These are phyloP conservation scores for Sophora flavescens DNA, from an alignment of 306 rosid species.

Conservation along the genomic window DNA sequence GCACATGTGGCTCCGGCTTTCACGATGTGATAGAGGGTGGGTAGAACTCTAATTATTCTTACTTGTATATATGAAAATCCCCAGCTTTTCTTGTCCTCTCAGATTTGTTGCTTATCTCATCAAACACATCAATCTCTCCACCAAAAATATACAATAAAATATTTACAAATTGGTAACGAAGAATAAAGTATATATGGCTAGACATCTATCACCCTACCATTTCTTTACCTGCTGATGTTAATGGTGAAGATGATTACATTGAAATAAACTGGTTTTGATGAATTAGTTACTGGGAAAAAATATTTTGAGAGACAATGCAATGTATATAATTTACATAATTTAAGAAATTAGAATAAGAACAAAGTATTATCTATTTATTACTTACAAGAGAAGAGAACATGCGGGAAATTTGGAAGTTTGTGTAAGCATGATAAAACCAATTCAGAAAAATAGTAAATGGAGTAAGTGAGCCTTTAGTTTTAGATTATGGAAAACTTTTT, in stretches of 20 bases:
- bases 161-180: neutral
- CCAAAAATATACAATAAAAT: conserved; percentile 1
- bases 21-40: conserved; percentile 48
- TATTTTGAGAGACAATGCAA: neutral
- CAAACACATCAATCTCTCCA: conserved; percentile 44
- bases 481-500: no score
- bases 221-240: conserved; percentile 41
- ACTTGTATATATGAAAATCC: conserved; percentile 53
- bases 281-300: neutral
- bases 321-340: no score
- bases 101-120: conserved; percentile 37
- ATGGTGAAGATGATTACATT: neutral
- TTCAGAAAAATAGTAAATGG: conserved; percentile 29
- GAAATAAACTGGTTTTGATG: neutral
- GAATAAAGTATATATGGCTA: neutral
- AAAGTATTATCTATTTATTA: no score
- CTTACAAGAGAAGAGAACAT: no score
- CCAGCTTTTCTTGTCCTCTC: conserved; percentile 58
- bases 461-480: conserved; percentile 47
- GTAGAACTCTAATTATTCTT: conserved; percentile 68
- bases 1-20: conserved; percentile 63
- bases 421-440: conserved; percentile 35
- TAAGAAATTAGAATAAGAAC: no score
- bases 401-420: neutral
- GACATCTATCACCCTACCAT: conserved; percentile 15